Conservation (phyloP, 495 filamentous ascomycete species). For the Neurospora tetraspora region DNA sequence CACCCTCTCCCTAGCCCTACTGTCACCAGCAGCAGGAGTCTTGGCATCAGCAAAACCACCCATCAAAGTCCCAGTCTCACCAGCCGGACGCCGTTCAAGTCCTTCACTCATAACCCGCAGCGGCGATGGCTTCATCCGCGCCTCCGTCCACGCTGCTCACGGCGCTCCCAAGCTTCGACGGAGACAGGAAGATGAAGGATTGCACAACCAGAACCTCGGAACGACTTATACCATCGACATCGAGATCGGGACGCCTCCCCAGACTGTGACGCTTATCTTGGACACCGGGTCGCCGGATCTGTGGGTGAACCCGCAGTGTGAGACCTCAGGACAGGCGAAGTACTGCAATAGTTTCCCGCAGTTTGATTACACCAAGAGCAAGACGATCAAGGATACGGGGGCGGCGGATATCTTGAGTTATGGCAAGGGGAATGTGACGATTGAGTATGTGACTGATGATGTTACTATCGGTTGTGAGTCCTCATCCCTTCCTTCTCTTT, state of each 20-base stretch:
- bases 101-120: neutral
- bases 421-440: conserved; percentile 28
- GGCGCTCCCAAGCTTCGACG: conserved; percentile 2
- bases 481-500: no score
- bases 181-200: neutral
- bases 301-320: conserved; percentile 35
- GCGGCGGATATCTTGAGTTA: conserved; percentile 23
- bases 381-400: conserved; percentile 16
- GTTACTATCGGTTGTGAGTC: no score
- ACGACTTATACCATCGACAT: conserved; percentile 11
- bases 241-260: conserved; percentile 12
- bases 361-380: conserved; percentile 24
- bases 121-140: conserved; percentile 9
- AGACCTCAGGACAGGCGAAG: conserved; percentile 10
- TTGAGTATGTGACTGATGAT: conserved; percentile 33
- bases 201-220: conserved; percentile 1
- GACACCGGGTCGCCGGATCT: conserved; percentile 37
- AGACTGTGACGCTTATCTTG: conserved; percentile 29
- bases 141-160: conserved; percentile 1
- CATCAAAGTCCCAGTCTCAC: neutral
- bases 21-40: neutral
- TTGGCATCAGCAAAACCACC: neutral
- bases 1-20: neutral
- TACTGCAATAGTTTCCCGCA: conserved; percentile 20
- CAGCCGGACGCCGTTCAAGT: neutral